These are phyloP conservation scores for Kazachstania kunashirensis DNA, from an alignment of 805 yeast species.

Conservation along the genomic window DNA sequence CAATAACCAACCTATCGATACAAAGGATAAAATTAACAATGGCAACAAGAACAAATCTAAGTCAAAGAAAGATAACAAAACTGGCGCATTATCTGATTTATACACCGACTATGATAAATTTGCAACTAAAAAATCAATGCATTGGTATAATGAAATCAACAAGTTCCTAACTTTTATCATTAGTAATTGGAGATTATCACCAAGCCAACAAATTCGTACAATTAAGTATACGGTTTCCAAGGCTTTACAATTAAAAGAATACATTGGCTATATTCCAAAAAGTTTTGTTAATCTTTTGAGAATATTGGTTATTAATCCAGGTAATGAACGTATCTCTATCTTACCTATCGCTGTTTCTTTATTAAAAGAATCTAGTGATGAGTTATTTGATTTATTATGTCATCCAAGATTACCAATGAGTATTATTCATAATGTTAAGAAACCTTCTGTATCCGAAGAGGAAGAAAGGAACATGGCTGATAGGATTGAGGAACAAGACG, in stretches of 20 bases:
- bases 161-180: conserved; percentile 43
- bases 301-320: conserved; percentile 59
- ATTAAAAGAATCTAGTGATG: conserved; percentile 38
- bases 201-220: conserved; percentile 55
- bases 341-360: conserved; percentile 59
- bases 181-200: conserved; percentile 42
- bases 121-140: conserved; percentile 32
- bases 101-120: conserved; percentile 57
- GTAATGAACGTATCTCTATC: conserved; percentile 49
- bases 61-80: conserved; percentile 36
- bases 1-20: conserved; percentile 10
- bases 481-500: background rate
- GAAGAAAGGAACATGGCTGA: background rate
- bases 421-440: conserved; percentile 21
- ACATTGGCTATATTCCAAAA: conserved; percentile 22
- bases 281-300: conserved; percentile 36
- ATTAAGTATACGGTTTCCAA: conserved; percentile 36
- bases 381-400: conserved; percentile 46
- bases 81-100: conserved; percentile 53
- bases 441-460: conserved; percentile 5
- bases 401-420: conserved; percentile 68
- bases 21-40: conserved; percentile 9
- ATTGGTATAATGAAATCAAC: conserved; percentile 27
- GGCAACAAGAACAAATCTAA: conserved; percentile 30
- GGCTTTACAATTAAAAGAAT: conserved; percentile 26